phyloP scores from a whole-genome alignment of 257 asterid genomes.

The Petunia axillaris region DNA sequence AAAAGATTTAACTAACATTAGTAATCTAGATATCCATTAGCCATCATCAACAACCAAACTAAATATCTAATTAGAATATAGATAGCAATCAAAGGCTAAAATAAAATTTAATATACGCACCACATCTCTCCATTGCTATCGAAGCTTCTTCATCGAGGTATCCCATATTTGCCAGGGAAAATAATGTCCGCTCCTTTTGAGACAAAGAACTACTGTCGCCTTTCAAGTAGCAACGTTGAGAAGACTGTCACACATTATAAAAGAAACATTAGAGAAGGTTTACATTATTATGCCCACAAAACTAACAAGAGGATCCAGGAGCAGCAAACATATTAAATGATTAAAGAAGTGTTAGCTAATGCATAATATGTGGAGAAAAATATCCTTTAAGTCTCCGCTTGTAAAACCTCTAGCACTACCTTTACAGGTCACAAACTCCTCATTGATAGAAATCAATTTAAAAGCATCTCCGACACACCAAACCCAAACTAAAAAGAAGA shows the following conservation, averaged over 20 bases:
- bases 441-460: neutral
- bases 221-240: slow-evolving; percentile 29
- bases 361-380: neutral
- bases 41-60: neutral
- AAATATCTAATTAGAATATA: slow-evolving; percentile 20
- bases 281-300: neutral
- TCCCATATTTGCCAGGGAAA: slow-evolving; percentile 48
- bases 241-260: slow-evolving; percentile 9
- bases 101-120: slow-evolving; percentile 30
- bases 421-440: too few species aligned
- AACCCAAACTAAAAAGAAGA: neutral
- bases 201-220: slow-evolving; percentile 29
- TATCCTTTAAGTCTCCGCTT: neutral
- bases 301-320: neutral
- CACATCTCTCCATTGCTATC: slow-evolving; percentile 58
- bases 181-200: slow-evolving; percentile 34
- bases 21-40: too few species aligned
- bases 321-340: neutral
- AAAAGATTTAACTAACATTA: too few species aligned
- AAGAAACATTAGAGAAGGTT: neutral
- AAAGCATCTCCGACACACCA: neutral
- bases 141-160: slow-evolving; percentile 45
- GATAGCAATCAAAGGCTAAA: neutral
- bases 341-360: neutral
- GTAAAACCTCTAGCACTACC: neutral